Percentiles rank a stretch among this genome's conserved stretches.
Conservation (phyloP, 179 eudicot species). For the Kewa caespitosa region DNA sequence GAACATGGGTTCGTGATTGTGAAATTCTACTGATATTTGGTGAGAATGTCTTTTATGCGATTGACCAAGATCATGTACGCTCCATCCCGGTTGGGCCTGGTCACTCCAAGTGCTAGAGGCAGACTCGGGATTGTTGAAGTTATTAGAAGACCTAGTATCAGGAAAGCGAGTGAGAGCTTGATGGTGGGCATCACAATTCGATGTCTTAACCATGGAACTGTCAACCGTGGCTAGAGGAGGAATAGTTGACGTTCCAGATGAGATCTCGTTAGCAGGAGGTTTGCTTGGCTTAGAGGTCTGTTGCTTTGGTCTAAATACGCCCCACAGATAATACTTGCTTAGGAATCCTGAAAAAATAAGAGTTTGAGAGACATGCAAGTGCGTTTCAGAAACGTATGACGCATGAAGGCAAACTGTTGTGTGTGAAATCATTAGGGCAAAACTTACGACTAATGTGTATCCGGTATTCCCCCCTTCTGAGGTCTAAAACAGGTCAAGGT, state of each 20-base stretch:
- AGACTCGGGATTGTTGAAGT: background rate
- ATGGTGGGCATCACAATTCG: slow-evolving; percentile 5
- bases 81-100: slow-evolving; percentile 6
- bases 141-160: background rate
- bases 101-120: background rate
- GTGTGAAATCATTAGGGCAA: no score
- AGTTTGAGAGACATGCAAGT: background rate
- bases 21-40: background rate
- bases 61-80: background rate
- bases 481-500: no score
- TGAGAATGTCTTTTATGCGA: background rate
- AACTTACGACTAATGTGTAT: no score
- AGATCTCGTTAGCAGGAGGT: background rate
- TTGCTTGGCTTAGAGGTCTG: slow-evolving; percentile 3
- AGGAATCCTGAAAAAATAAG: slow-evolving; percentile 29
- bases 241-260: no score
- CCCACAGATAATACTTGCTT: slow-evolving; percentile 43
- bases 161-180: background rate
- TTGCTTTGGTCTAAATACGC: slow-evolving; percentile 31
- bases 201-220: background rate
- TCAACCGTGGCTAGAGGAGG: no score
- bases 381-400: background rate
- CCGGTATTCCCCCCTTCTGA: no score
- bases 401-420: no score
- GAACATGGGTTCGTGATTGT: background rate